Percentiles rank a stretch among this genome's conserved stretches.
phyloP scores from a whole-genome alignment of 768 basidiomycete genomes.

The Coprinopsis strossmayeri region DNA sequence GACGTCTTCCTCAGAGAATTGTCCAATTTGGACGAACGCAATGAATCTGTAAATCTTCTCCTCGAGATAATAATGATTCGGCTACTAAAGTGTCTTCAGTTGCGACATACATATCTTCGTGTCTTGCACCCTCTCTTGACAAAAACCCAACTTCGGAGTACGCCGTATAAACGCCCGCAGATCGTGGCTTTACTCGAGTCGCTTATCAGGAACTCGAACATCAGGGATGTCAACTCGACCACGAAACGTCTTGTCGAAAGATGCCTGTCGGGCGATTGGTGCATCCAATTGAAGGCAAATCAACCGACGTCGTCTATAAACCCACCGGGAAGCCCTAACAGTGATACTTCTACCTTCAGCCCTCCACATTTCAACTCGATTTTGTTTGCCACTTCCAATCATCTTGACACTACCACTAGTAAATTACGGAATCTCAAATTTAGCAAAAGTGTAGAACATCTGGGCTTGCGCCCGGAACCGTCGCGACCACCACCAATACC shows the following conservation, averaged over 20 bases:
- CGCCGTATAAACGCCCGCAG: slow-evolving; percentile 89
- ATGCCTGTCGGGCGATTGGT: slow-evolving; percentile 85
- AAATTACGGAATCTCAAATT: slow-evolving; percentile 43
- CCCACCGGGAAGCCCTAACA: slow-evolving; percentile 40
- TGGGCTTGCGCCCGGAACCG: slow-evolving; percentile 27
- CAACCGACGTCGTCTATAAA: slow-evolving; percentile 27
- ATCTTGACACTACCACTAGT: slow-evolving; percentile 28
- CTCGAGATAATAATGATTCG: not conserved
- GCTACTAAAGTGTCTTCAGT: slow-evolving; percentile 29
- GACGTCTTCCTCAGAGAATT: slow-evolving; percentile 97
- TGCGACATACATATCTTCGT: slow-evolving; percentile 95
- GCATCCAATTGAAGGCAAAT: slow-evolving; percentile 54
- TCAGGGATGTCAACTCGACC: slow-evolving; percentile 80
- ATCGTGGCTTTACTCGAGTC: slow-evolving; percentile 80
- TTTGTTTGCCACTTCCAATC: slow-evolving; percentile 25
- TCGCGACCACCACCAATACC: slow-evolving; percentile 19
- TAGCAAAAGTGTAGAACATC: slow-evolving; percentile 61
- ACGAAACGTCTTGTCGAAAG: slow-evolving; percentile 89
- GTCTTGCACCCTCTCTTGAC: slow-evolving; percentile 93
- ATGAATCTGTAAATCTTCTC: slow-evolving; percentile 63
- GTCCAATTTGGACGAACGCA: slow-evolving; percentile 86
- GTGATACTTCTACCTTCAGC: slow-evolving; percentile 33
- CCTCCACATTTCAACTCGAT: slow-evolving; percentile 20
- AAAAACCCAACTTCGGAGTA: slow-evolving; percentile 80
- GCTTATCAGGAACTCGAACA: slow-evolving; percentile 62